These are phyloP conservation scores for Aspergillus fumigatus DNA, from an alignment of 2,329 filamentous ascomycete genomes.

Conservation along the genomic window DNA sequence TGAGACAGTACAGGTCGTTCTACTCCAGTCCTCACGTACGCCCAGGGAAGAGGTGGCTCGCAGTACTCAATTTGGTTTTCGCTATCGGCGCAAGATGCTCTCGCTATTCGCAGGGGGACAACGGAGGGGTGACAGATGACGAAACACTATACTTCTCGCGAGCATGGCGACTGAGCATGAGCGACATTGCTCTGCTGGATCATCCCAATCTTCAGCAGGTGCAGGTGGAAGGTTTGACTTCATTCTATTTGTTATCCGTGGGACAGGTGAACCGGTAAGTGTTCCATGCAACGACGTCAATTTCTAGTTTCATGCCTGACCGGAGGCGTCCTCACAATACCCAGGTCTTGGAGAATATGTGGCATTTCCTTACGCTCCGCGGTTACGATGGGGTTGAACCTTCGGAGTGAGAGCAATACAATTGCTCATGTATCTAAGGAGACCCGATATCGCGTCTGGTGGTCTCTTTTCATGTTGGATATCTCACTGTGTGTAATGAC, in stretches of 20 bases:
- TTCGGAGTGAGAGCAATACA: constrained; percentile 36
- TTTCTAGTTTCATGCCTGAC: background rate
- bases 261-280: constrained; percentile 42
- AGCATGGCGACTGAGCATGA: constrained; percentile 38
- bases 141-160: constrained; percentile 40
- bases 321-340: background rate
- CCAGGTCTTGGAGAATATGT: constrained; percentile 40
- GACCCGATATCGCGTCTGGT: constrained; percentile 43
- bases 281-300: background rate
- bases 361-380: constrained; percentile 41
- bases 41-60: constrained; percentile 38
- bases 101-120: constrained; percentile 24
- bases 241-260: constrained; percentile 38
- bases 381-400: constrained; percentile 39
- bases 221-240: constrained; percentile 38
- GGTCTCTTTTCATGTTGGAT: constrained; percentile 40
- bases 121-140: constrained; percentile 27
- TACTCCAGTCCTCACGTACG: constrained; percentile 27
- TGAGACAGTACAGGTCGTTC: constrained; percentile 36
- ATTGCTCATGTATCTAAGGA: constrained; percentile 37
- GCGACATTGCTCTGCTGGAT: constrained; percentile 31
- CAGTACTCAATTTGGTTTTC: constrained; percentile 43
- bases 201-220: constrained; percentile 42
- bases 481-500: constrained; percentile 39
- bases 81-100: constrained; percentile 39